phyloP scores from a whole-genome alignment of 2,329 filamentous ascomycete genomes.

The Fusarium globosum region DNA sequence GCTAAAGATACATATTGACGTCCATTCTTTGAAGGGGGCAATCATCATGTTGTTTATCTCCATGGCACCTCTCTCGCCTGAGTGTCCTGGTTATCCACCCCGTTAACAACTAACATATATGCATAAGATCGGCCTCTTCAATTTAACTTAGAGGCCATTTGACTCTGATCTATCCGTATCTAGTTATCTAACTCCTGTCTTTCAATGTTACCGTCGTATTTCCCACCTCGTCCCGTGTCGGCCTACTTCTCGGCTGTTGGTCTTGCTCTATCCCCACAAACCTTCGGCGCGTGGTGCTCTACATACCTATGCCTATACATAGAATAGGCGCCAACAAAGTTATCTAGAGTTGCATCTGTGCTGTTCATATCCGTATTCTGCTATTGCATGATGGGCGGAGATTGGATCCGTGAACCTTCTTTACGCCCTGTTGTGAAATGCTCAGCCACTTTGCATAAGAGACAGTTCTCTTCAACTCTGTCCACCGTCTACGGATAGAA shows the following conservation, averaged over 20 bases:
- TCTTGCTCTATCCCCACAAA: slow-evolving; percentile 20
- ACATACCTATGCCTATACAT: slow-evolving; percentile 31
- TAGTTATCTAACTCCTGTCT: slow-evolving; percentile 10
- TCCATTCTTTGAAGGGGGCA: neutral
- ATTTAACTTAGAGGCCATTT: slow-evolving; percentile 12
- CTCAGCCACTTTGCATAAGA: slow-evolving; percentile 8
- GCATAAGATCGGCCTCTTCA: slow-evolving; percentile 13
- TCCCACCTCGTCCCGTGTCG: slow-evolving; percentile 10
- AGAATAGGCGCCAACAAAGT: slow-evolving; percentile 26
- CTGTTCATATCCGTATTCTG: neutral
- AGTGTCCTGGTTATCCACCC: neutral
- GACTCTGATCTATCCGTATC: slow-evolving; percentile 9
- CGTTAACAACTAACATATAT: neutral
- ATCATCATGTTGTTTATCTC: neutral
- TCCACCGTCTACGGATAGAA: neutral
- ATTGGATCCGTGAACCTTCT: slow-evolving; percentile 12
- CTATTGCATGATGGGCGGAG: slow-evolving; percentile 16
- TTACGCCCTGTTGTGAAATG: neutral
- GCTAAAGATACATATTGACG: neutral
- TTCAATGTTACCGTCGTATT: slow-evolving; percentile 32
- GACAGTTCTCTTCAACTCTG: neutral
- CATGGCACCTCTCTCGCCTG: neutral
- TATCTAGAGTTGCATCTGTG: slow-evolving; percentile 2
- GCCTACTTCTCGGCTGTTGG: slow-evolving; percentile 1
- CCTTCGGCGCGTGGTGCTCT: slow-evolving; percentile 10